phyloP scores from a whole-genome alignment of 176 grass and related monocot species.

The Zea luxurians region DNA sequence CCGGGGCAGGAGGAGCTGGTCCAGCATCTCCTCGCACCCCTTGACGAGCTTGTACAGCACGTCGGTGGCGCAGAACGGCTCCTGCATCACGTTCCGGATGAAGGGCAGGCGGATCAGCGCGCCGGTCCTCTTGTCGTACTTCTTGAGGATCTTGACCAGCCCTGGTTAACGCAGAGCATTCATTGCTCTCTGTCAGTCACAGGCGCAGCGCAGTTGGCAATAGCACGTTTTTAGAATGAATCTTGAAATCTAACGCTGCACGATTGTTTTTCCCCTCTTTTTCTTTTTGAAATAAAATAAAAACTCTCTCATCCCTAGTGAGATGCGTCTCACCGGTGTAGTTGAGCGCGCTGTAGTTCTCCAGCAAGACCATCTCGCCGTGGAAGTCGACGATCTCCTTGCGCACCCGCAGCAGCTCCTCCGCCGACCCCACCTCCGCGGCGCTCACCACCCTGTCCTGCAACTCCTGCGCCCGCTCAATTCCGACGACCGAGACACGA shows the following conservation, averaged over 20 bases:
- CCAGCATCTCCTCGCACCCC: slow-evolving; percentile 69
- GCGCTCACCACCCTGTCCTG: slow-evolving; percentile 50
- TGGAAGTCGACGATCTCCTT: slow-evolving; percentile 81
- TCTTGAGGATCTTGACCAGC: slow-evolving; percentile 77
- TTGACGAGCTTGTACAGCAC: slow-evolving; percentile 72
- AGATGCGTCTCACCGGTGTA: slow-evolving; percentile 58
- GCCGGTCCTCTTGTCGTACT: slow-evolving; percentile 85
- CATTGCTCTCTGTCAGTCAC: neutral
- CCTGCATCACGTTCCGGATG: slow-evolving; percentile 76
- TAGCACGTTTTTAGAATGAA: neutral
- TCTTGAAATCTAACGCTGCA: too few species aligned
- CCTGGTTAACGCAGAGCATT: slow-evolving; percentile 38
- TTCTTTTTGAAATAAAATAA: too few species aligned
- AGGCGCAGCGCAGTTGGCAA: neutral
- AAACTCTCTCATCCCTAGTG: too few species aligned
- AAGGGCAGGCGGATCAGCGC: slow-evolving; percentile 68
- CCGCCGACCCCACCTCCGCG: slow-evolving; percentile 46
- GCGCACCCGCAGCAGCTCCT: slow-evolving; percentile 63
- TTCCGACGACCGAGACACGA: neutral
- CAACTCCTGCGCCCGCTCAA: slow-evolving; percentile 51
- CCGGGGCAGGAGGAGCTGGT: slow-evolving; percentile 47
- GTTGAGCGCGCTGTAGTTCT: slow-evolving; percentile 87
- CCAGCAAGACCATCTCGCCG: slow-evolving; percentile 86
- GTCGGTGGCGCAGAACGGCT: slow-evolving; percentile 72
- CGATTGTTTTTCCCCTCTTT: too few species aligned